A percentile compares a stretch with the other conserved stretches of the same genome.
Conservation (phyloP, 352 stramenopile species). For the Phytophthora constricta region DNA sequence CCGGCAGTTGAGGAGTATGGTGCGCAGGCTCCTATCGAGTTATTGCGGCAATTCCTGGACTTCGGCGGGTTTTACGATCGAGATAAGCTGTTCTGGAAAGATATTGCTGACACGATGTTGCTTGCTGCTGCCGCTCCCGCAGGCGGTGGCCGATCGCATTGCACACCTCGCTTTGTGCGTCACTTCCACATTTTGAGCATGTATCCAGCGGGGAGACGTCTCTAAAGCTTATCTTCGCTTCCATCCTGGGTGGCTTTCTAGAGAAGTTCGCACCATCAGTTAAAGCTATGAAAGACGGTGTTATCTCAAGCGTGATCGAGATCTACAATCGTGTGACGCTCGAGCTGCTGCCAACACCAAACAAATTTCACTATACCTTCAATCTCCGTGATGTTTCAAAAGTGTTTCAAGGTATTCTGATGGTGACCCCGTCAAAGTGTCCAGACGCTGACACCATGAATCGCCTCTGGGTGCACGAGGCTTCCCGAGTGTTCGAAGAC, state of each 20-base stretch:
- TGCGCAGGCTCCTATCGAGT: constrained; percentile 93
- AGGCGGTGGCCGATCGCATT: constrained; percentile 84
- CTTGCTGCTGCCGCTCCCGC: constrained; percentile 91
- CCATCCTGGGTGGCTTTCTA: constrained; percentile 94
- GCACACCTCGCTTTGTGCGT: constrained; percentile 93
- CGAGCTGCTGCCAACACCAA: constrained; percentile 93
- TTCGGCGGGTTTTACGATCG: constrained; percentile 97
- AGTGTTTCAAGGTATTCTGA: constrained; percentile 96
- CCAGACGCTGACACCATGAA: constrained; percentile 85
- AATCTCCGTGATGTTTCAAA: constrained; percentile 96
- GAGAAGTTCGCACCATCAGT: constrained; percentile 89
- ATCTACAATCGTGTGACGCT: constrained; percentile 94
- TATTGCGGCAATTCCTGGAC: constrained; percentile 95
- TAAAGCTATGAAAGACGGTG: constrained; percentile 73
- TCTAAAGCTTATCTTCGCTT: constrained; percentile 93
- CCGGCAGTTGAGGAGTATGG: constrained; percentile 95
- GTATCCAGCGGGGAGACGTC: constrained; percentile 89
- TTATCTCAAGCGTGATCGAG: constrained; percentile 93
- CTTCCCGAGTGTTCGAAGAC: constrained; percentile 93
- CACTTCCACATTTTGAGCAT: constrained; percentile 97
- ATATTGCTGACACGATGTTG: constrained; percentile 94
- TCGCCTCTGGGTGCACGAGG: constrained; percentile 94
- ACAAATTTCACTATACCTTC: constrained; percentile 95
- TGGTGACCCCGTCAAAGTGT: constrained; percentile 90
- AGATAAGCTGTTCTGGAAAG: constrained; percentile 97